Evolutionary conservation across 306 rosid species (phyloP).

Genomic region (Corylus americana): DNA sequence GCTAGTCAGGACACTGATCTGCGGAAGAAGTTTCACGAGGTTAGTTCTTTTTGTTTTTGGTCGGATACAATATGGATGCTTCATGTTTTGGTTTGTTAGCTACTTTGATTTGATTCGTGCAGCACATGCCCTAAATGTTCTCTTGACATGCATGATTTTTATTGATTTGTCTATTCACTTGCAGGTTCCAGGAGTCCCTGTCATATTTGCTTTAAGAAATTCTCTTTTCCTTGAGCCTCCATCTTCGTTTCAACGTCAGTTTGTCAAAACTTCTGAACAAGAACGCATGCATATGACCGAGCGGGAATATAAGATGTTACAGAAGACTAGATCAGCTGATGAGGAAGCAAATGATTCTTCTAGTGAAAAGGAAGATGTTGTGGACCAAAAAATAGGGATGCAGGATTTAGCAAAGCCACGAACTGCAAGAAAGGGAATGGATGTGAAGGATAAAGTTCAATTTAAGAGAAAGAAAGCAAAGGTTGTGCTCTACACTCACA

Average conservation of each 20-base stretch:
- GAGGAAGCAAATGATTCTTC: constrained; percentile 32
- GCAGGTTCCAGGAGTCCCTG: constrained; percentile 86
- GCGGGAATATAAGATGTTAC: constrained; percentile 43
- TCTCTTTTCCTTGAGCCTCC: constrained; percentile 70
- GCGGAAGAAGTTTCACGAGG: constrained; percentile 64
- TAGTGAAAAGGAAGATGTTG: constrained; percentile 41
- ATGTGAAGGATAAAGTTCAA: constrained; percentile 57
- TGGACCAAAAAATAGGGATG: constrained; percentile 32
- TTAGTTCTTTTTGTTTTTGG: constrained; percentile 18
- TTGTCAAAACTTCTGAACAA: constrained; percentile 65
- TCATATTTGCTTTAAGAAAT: constrained; percentile 66
- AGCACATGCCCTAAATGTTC: background rate
- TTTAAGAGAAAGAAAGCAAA: constrained; percentile 83
- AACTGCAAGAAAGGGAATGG: constrained; percentile 29
- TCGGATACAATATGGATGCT: background rate
- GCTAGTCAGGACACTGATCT: constrained; percentile 71
- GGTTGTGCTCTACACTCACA: constrained; percentile 36
- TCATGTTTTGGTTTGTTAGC: background rate
- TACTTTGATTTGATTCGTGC: background rate
- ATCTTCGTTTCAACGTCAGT: constrained; percentile 57
- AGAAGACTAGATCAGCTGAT: constrained; percentile 18
- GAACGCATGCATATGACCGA: constrained; percentile 55
- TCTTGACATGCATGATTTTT: constrained; percentile 1
- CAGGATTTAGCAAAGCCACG: constrained; percentile 28
- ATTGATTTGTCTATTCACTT: background rate